Conservation (phyloP, 208 protist genomes). For the Leishmania arabica region DNA sequence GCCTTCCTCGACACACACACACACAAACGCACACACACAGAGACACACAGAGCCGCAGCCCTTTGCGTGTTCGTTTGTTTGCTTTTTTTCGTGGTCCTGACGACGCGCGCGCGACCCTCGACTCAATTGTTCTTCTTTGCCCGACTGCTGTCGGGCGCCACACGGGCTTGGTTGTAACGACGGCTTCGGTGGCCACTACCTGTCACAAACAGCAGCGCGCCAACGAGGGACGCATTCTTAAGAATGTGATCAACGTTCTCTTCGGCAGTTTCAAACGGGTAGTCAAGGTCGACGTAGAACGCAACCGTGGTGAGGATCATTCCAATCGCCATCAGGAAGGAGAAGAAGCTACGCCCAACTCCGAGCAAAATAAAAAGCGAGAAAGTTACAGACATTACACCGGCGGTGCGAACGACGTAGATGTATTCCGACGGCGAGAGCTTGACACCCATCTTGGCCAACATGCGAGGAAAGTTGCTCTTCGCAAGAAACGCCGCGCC, state of each 20-base stretch:
- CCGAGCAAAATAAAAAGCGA: slow-evolving; percentile 83
- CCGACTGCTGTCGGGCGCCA: slow-evolving; percentile 16
- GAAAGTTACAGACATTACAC: slow-evolving; percentile 65
- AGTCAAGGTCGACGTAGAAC: slow-evolving; percentile 63
- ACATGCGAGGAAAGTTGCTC: slow-evolving; percentile 68
- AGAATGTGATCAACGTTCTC: slow-evolving; percentile 50
- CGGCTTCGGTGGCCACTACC: slow-evolving; percentile 59
- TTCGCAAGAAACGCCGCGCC: slow-evolving; percentile 55
- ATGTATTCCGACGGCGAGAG: slow-evolving; percentile 52
- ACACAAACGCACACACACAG: too few species aligned
- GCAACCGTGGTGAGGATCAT: slow-evolving; percentile 53
- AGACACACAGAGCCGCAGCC: not conserved
- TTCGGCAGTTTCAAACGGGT: slow-evolving; percentile 34
- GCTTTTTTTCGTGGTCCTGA: not conserved
- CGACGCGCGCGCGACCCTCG: not conserved
- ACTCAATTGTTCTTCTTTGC: slow-evolving; percentile 57
- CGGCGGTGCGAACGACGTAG: slow-evolving; percentile 49
- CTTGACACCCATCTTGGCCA: slow-evolving; percentile 24
- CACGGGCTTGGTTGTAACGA: slow-evolving; percentile 29
- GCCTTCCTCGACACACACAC: not conserved
- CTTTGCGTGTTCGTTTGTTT: too few species aligned
- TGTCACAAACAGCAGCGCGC: slow-evolving; percentile 75
- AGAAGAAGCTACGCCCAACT: slow-evolving; percentile 81
- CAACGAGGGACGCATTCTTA: slow-evolving; percentile 64
- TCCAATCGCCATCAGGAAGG: slow-evolving; percentile 63